Evolutionary conservation across 129 eudicot genomes (phyloP).

Genomic region (Tanacetum coccineum): DNA sequence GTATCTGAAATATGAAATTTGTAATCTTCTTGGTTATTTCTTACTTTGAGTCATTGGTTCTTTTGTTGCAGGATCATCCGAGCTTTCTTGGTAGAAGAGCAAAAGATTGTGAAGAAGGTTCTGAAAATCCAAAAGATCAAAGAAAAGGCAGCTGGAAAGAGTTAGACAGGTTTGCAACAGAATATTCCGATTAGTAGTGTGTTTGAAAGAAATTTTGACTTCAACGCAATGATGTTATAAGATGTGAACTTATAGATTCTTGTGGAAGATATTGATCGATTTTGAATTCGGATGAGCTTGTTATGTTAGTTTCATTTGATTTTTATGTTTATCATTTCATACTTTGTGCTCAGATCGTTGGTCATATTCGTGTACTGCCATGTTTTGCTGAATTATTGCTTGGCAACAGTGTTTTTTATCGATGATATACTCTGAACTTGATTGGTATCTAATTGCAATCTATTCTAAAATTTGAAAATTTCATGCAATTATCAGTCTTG

Average conservation of each 20-base stretch:
- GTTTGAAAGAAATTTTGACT: constrained; percentile 47
- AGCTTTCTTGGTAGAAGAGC: constrained; percentile 68
- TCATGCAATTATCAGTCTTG: too few relatives aligned
- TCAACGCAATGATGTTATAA: constrained; percentile 26
- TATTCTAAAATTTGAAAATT: too few relatives aligned
- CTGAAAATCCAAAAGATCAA: constrained; percentile 68
- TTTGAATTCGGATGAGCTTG: constrained; percentile 32
- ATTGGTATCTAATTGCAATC: too few relatives aligned
- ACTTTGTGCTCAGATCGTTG: background rate
- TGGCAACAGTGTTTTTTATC: too few relatives aligned
- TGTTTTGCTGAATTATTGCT: too few relatives aligned
- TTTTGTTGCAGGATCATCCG: too few relatives aligned
- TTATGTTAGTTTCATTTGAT: constrained; percentile 16
- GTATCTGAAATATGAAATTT: too few relatives aligned
- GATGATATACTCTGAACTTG: too few relatives aligned
- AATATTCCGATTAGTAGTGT: constrained; percentile 16
- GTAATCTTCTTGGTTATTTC: too few relatives aligned
- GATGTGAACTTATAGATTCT: constrained; percentile 41
- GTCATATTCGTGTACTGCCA: background rate
- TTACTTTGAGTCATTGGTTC: too few relatives aligned
- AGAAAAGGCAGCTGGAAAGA: constrained; percentile 58
- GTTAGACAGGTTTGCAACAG: constrained; percentile 21
- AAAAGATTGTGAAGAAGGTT: constrained; percentile 79
- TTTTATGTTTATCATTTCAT: background rate
- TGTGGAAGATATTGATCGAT: constrained; percentile 27